Base-by-base conservation (phyloP, 169 alveolate species). In the Babesia caballi region DNA sequence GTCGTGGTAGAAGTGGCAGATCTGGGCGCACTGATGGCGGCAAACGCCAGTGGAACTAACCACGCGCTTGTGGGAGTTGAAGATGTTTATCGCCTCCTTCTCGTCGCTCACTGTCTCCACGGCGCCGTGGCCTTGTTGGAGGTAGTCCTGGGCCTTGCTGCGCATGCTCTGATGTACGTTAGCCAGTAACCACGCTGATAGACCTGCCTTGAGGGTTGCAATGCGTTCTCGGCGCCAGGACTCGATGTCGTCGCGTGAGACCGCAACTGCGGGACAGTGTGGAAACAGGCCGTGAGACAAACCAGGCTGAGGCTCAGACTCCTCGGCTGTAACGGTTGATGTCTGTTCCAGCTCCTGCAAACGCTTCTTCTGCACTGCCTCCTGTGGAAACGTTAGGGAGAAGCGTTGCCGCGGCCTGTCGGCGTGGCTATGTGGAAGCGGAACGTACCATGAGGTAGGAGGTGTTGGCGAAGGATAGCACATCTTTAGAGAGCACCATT, bases 1-100 rank as follows among this genome's bases (percentile, higher is more conserved):
- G 15, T 81, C 88, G n/a, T 81, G 47, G 21, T 69, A 70, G 30
- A 81, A 71, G 53, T 81, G 88, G 33, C 88, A 81, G 5, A 81
- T 42, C 83, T 78, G 27, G 12, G 30, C 8, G 11, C 15, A 35
- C 4, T 4, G 0, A 36, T 5, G 27, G 4, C 1, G 23, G 17
- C 23, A 19, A 0, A 36, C n/a, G 7, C 32, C 9, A 15, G 27
- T 12, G 0, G 8, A 12, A 38, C 83, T 8, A 6, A 78, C 86
- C 82, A 81, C 71, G 21, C 84, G 67, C 23, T 75, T 21, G 53
- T 69, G 65, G 15, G 47, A 23, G 54, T 69, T 81, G 72, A 72
- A 53, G 19, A 42, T 60, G 56, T 81, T 81, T 23, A 81, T 81
- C 27, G 71, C 68, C 21, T 81, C 82, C 72, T 69, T 71, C 42